phyloP scores from a whole-genome alignment of 1,284 basidiomycete genomes.

The Moesziomyces parantarcticus region DNA sequence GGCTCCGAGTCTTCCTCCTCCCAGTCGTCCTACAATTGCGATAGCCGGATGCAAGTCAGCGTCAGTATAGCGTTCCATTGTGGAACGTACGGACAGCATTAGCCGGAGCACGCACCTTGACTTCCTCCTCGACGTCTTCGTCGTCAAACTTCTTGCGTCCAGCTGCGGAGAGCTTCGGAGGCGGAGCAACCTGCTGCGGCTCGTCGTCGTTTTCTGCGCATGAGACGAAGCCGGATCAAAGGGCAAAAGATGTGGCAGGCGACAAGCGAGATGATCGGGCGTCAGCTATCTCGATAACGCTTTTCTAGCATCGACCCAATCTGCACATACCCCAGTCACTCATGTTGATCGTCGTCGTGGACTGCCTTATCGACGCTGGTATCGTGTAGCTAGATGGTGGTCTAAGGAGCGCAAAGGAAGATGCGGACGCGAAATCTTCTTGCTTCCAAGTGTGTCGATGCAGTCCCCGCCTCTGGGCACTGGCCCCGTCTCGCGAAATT shows the following conservation, averaged over 20 bases:
- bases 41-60: background rate
- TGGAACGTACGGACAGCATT: background rate
- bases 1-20: constrained; percentile 62
- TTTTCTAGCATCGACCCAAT: background rate
- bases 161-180: constrained; percentile 29
- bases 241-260: too few species aligned
- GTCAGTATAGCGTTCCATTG: constrained; percentile 5
- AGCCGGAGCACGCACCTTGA: constrained; percentile 43
- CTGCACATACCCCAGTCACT: constrained; percentile 59
- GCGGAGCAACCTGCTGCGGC: constrained; percentile 29
- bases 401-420: background rate
- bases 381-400: constrained; percentile 8
- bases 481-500: too few species aligned
- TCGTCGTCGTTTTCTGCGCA: constrained; percentile 62
- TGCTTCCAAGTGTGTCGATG: too few species aligned
- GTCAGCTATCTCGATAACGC: too few species aligned
- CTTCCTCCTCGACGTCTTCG: constrained; percentile 64
- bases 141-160: constrained; percentile 63
- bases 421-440: background rate
- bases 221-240: background rate
- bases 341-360: constrained; percentile 28
- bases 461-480: too few species aligned
- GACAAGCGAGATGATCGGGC: too few species aligned
- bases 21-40: constrained; percentile 60
- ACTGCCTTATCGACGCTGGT: background rate